Evolutionary conservation across 768 basidiomycete species (phyloP).

Genomic region (Multifurca ochricompacta): DNA sequence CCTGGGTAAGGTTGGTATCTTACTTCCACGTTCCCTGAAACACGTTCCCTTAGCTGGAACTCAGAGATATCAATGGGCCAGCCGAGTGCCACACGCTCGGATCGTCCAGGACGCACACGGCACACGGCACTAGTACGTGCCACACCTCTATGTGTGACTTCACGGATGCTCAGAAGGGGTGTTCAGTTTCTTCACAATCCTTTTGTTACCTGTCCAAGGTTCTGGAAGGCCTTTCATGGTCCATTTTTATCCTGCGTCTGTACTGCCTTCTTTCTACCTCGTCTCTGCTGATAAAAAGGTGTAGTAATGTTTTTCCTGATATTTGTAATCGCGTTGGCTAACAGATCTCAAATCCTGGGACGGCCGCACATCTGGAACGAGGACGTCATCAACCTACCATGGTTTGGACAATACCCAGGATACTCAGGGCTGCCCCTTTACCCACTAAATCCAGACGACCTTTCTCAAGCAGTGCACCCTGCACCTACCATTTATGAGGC

Average conservation of each 20-base stretch:
- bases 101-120: conserved; percentile 38
- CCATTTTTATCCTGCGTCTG: conserved; percentile 49
- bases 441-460: not conserved
- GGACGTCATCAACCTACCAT: conserved; percentile 57
- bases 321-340: conserved; percentile 42
- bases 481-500: not conserved
- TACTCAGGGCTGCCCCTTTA: conserved; percentile 28
- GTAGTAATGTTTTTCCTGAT: conserved; percentile 41
- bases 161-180: conserved; percentile 10
- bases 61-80: conserved; percentile 61
- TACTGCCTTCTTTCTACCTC: conserved; percentile 9
- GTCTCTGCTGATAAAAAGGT: not conserved
- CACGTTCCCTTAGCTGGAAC: not conserved
- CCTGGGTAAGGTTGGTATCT: conserved; percentile 35
- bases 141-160: not conserved
- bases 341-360: conserved; percentile 47
- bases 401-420: conserved; percentile 69
- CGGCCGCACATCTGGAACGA: conserved; percentile 49
- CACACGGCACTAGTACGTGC: conserved; percentile 46
- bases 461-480: not conserved
- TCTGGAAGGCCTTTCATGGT: conserved; percentile 73
- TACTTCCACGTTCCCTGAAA: not conserved
- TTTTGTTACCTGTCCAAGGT: conserved; percentile 80
- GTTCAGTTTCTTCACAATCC: conserved; percentile 42
- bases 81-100: conserved; percentile 49